Evolutionary conservation across 2,329 filamentous ascomycete genomes (phyloP), one percentile per base, ranked within the genome.

Genomic region (Microsporum canis): DNA sequence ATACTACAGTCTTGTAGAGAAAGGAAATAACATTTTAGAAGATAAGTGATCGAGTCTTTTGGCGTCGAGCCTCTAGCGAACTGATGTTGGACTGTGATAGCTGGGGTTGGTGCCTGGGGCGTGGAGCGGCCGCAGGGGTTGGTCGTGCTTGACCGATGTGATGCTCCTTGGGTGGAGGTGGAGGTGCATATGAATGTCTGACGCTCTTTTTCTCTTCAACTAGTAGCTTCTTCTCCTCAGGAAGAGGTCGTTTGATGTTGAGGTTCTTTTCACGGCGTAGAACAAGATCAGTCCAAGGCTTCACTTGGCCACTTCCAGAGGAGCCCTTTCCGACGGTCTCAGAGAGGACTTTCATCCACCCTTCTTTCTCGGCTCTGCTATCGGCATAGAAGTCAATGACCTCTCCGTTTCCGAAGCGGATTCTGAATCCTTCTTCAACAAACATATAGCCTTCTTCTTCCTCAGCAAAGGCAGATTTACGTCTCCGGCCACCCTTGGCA

Each of bases 381-480:
- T 97, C 92, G 70, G 92, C 94, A 71, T 99, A 97, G 73, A 97
- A 97, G 78, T 97, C 92, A 71, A 99, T 99, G 65, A 96, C 86
- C 76, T 99, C 94, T 64, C 94, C 94, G 70, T 99, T 99, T 72
- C 89, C 95, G 76, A 99, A 99, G 62, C 92, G 90, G 72, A 99
- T 95, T 45, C 94, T 89, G 86, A 99, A 99, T 2, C 94, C 94
- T 73, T 99, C 94, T 74, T 99, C 94, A 59, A 99, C 92, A 73
- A 99, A 99, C 88, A 96, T 96, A 79, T 99, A 99, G 47, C 94
- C 94, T 72, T 99, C 94, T 76, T 99, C 94, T 66, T 99, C 94
- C 74, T 97, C 94, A 1, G 92, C 91, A 73, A 99, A 99, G 8
- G 89, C 94, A 38, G 91, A 96, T 73, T 95, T 91, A 61, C 94